phyloP scores from a whole-genome alignment of 176 grass and related monocot species.

The Eleusine indica region DNA sequence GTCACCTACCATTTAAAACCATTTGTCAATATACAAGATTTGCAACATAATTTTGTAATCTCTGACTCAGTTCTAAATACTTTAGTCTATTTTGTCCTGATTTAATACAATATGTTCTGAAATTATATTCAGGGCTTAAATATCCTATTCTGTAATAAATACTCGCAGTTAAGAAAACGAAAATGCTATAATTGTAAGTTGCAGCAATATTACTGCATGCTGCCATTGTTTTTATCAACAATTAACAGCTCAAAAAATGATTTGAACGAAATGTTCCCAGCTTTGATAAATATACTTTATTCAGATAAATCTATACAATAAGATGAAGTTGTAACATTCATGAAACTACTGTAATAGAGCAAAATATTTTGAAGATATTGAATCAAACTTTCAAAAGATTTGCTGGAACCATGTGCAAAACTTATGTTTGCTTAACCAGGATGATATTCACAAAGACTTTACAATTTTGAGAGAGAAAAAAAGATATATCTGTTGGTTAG shows the following conservation, averaged over 20 bases:
- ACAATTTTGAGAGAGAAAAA: background rate
- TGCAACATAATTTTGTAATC: background rate
- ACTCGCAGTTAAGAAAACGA: background rate
- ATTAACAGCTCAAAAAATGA: background rate
- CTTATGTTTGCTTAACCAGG: background rate
- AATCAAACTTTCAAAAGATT: background rate
- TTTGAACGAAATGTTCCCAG: background rate
- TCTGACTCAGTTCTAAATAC: background rate
- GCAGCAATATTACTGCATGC: background rate
- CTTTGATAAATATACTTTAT: background rate
- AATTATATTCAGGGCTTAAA: background rate
- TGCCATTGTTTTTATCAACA: background rate
- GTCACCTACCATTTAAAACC: conserved; percentile 1
- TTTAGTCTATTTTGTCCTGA: background rate
- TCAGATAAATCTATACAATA: background rate
- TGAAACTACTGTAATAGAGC: background rate
- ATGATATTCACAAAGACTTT: background rate
- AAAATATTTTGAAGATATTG: background rate
- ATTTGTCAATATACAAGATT: background rate
- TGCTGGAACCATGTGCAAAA: background rate
- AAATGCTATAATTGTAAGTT: background rate
- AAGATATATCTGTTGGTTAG: background rate
- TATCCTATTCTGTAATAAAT: background rate
- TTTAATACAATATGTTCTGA: background rate
- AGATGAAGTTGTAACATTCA: background rate